These are phyloP conservation scores for Coniferiporia sulphurascens DNA, from an alignment of 1,284 basidiomycete species.

Conservation along the genomic window DNA sequence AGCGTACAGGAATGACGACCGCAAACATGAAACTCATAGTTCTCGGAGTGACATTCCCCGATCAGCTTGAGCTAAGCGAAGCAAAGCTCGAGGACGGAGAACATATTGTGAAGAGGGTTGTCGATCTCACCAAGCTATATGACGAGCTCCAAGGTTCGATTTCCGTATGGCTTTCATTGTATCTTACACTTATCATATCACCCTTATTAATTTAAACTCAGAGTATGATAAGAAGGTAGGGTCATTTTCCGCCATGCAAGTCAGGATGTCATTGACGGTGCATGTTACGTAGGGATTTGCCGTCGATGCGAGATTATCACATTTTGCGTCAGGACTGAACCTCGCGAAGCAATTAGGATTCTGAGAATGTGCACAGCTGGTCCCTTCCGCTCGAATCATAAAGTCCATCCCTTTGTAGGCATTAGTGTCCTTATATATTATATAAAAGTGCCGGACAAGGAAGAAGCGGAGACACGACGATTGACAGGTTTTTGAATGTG, in stretches of 20 bases:
- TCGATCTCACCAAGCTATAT: slow-evolving; percentile 62
- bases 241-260: not conserved
- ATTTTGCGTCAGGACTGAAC: slow-evolving; percentile 58
- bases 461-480: too few species aligned
- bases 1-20: slow-evolving; percentile 66
- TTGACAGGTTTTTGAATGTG: too few species aligned
- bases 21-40: slow-evolving; percentile 77
- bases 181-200: not conserved
- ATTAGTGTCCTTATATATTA: too few species aligned
- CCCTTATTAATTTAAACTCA: slow-evolving; percentile 25
- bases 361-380: not conserved
- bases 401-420: too few species aligned
- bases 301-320: slow-evolving; percentile 71
- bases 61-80: slow-evolving; percentile 52
- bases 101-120: slow-evolving; percentile 70
- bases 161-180: slow-evolving; percentile 9
- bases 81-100: slow-evolving; percentile 79
- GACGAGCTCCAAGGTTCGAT: slow-evolving; percentile 58
- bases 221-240: slow-evolving; percentile 62
- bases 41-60: slow-evolving; percentile 57
- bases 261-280: slow-evolving; percentile 1
- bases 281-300: slow-evolving; percentile 52
- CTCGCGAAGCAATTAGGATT: slow-evolving; percentile 3
- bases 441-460: too few species aligned
- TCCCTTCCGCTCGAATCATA: too few species aligned